Base-by-base conservation (phyloP, 345 rosid species). In the Erysimum cheiranthoides region DNA sequence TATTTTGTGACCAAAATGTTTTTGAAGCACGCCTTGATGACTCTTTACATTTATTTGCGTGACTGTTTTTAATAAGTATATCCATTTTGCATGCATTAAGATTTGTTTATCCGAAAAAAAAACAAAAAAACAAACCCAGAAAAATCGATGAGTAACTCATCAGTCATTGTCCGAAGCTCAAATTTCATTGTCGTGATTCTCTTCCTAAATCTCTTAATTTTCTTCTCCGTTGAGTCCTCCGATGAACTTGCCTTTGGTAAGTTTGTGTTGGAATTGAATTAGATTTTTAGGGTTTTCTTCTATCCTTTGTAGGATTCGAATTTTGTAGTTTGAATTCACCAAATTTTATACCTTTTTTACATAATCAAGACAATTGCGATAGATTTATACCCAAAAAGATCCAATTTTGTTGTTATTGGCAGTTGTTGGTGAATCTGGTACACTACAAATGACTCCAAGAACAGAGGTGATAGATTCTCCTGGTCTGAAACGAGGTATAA, bases 391-490 rank as follows among this genome's bases (percentile, higher is more conserved):
- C 18, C n/a, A 17, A 18, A 58, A 53, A 61, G 34, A 32, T 18
- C 30, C 49, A 39, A 38, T 38, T 52, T 63, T 54, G 18, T 10
- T 39, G 28, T 50, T 21, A 39, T 43, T 30, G 32, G 82, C 77
- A 93, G 98, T 60, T 70, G 82, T 85, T 79, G 89, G 86, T 40
- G 83, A 84, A 62, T 58, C 58, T 32, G 79, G 65, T 58, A 73
- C 77, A 34, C 58, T 89, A 71, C 75, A 46, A 68, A 73, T 93
- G 35, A 81, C 84, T 73, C 89, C 84, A 30, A 81, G 76, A 46
- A 73, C 81, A 71, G 67, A 52, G 71, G 90, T 93, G 83, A 78
- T 78, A 58, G 77, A 79, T 47, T 82, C 94, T 49, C 91, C 90
- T 4, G 91, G 90, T 45, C 39, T 82, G 57, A 84, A 79, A 80